phyloP scores from a whole-genome alignment of 2,329 filamentous ascomycete species.

The Diaporthe sp. region DNA sequence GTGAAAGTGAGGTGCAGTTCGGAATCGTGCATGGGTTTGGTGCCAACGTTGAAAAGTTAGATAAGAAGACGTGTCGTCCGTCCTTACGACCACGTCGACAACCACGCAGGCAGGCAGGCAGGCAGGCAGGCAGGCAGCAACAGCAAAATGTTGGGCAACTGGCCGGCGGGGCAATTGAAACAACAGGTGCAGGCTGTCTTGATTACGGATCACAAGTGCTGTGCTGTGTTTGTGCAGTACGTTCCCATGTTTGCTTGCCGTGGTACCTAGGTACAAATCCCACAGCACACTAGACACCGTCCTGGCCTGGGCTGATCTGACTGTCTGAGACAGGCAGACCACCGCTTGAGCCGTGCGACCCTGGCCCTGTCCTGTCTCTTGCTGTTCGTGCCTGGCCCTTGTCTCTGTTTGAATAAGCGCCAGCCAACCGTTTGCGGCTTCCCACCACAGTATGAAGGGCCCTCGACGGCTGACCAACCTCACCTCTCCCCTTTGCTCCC shows the following conservation, averaged over 20 bases:
- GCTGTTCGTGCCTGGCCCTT: constrained; percentile 20
- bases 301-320: constrained; percentile 15
- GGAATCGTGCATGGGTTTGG: constrained; percentile 23
- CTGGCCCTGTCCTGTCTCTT: neutral
- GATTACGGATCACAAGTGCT: no score
- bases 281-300: neutral
- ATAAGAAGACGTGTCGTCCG: constrained; percentile 2
- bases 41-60: constrained; percentile 13
- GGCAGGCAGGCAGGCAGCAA: no score
- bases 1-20: constrained; percentile 3
- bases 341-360: constrained; percentile 16
- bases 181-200: neutral
- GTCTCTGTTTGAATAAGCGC: constrained; percentile 31
- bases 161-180: neutral
- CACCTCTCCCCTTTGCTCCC: neutral
- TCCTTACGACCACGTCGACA: neutral
- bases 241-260: neutral
- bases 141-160: neutral
- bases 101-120: no score
- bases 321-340: constrained; percentile 12
- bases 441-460: neutral
- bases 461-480: constrained; percentile 27
- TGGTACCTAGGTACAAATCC: neutral
- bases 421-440: constrained; percentile 31
- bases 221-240: neutral